Percentiles rank a stretch among this genome's conserved stretches.
These are phyloP conservation scores for Teratosphaeriaceae sp. DNA, from an alignment of 2,329 filamentous ascomycete genomes.

Conservation along the genomic window DNA sequence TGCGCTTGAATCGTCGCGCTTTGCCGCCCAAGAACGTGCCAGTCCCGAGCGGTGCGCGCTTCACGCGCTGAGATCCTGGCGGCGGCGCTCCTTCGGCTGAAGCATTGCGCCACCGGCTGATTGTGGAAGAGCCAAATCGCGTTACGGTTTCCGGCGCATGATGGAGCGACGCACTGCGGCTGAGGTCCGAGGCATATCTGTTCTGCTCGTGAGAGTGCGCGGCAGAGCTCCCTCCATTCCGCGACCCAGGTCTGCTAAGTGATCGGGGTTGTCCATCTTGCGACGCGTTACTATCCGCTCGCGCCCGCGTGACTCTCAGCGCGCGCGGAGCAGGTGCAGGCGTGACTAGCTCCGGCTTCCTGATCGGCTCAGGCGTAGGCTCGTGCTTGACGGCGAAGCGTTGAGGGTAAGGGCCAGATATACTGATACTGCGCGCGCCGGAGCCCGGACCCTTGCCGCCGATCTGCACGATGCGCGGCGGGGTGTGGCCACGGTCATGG, in stretches of 20 bases:
- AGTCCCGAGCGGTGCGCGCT: slow-evolving; percentile 66
- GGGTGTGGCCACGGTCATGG: slow-evolving; percentile 21
- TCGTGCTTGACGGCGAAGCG: slow-evolving; percentile 22
- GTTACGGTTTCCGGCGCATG: slow-evolving; percentile 44
- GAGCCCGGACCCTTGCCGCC: slow-evolving; percentile 24
- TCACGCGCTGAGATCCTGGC: slow-evolving; percentile 70
- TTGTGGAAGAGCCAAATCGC: slow-evolving; percentile 37
- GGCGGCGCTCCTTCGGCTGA: slow-evolving; percentile 57
- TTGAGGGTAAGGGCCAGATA: slow-evolving; percentile 27
- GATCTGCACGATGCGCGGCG: slow-evolving; percentile 30
- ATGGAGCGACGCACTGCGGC: slow-evolving; percentile 31
- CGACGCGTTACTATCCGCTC: slow-evolving; percentile 30
- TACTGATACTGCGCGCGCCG: slow-evolving; percentile 25
- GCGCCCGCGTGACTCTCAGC: slow-evolving; percentile 21
- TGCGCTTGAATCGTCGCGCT: slow-evolving; percentile 59
- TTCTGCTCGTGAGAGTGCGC: slow-evolving; percentile 15
- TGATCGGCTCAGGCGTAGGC: slow-evolving; percentile 24
- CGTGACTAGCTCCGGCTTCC: slow-evolving; percentile 27
- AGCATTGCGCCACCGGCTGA: slow-evolving; percentile 42
- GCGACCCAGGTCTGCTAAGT: slow-evolving; percentile 26
- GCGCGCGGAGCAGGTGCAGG: slow-evolving; percentile 30
- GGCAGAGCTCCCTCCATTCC: slow-evolving; percentile 15
- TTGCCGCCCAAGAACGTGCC: slow-evolving; percentile 69
- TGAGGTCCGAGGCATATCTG: slow-evolving; percentile 18
- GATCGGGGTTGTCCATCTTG: slow-evolving; percentile 26